Evolutionary conservation across 2,329 filamentous ascomycete species (phyloP).

Genomic region (Juglanconis oblonga): DNA sequence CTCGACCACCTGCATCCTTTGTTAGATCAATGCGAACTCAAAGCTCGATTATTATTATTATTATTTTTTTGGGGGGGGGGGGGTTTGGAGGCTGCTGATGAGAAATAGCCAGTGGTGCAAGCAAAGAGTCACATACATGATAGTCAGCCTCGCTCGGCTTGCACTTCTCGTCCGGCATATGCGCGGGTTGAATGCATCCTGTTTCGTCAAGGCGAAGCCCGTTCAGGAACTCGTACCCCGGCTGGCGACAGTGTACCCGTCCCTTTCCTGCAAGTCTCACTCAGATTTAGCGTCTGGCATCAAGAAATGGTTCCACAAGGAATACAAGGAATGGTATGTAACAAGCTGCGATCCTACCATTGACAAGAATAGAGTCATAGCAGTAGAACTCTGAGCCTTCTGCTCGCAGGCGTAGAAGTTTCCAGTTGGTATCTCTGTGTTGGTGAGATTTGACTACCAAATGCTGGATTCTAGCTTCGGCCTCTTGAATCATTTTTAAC

Average conservation of each 20-base stretch:
- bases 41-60: too few species aligned
- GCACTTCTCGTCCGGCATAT: constrained; percentile 2
- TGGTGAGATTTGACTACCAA: constrained; percentile 20
- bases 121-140: background rate
- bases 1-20: constrained; percentile 15
- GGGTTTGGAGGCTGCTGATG: too few species aligned
- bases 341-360: constrained; percentile 16
- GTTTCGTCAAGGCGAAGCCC: constrained; percentile 13
- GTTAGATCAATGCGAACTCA: background rate
- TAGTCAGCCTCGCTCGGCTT: constrained; percentile 8
- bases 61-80: too few species aligned
- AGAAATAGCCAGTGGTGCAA: too few species aligned
- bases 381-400: constrained; percentile 22
- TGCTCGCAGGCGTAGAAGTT: constrained; percentile 17
- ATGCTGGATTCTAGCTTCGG: constrained; percentile 17
- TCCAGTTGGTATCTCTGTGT: constrained; percentile 19
- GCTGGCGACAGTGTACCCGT: constrained; percentile 21
- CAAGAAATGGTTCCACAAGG: too few species aligned
- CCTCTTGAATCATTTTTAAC: constrained; percentile 17
- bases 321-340: background rate
- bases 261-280: constrained; percentile 26
- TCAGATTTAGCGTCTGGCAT: too few species aligned
- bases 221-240: constrained; percentile 15
- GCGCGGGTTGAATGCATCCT: constrained; percentile 15
- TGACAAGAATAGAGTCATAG: constrained; percentile 24